A percentile compares a stretch with the other conserved stretches of the same genome.
These are phyloP conservation scores for Sugiyamaella smithiae DNA, from an alignment of 805 yeast genomes.

Conservation along the genomic window DNA sequence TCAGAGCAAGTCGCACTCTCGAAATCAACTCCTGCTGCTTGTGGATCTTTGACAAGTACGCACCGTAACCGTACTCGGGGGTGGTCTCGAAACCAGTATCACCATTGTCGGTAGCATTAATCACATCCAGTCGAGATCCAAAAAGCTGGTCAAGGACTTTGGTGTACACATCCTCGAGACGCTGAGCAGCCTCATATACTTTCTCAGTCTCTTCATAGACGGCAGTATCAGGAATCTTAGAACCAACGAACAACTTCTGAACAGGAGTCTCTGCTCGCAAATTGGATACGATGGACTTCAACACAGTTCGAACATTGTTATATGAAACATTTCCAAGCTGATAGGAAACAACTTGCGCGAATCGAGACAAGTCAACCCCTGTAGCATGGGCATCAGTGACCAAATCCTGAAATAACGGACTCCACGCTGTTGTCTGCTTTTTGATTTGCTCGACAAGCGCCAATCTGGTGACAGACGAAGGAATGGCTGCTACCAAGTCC, in stretches of 20 bases:
- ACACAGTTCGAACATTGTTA: constrained; percentile 40
- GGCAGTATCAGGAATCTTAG: constrained; percentile 26
- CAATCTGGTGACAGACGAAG: constrained; percentile 53
- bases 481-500: constrained; percentile 50
- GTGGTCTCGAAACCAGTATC: constrained; percentile 46
- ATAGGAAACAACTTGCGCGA: constrained; percentile 50
- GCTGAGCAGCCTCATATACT: constrained; percentile 48
- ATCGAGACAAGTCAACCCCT: constrained; percentile 16
- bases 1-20: constrained; percentile 44
- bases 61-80: constrained; percentile 89
- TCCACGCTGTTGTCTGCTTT: constrained; percentile 44
- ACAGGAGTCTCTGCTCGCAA: constrained; percentile 52
- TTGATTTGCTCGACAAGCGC: constrained; percentile 67
- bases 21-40: constrained; percentile 46
- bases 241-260: constrained; percentile 62
- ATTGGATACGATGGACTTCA: constrained; percentile 52
- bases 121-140: constrained; percentile 50
- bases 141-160: constrained; percentile 72
- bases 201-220: constrained; percentile 26
- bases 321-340: constrained; percentile 47
- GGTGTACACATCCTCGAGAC: constrained; percentile 71
- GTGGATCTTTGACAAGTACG: constrained; percentile 57
- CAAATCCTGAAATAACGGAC: constrained; percentile 74
- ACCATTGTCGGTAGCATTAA: constrained; percentile 53
- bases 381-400: constrained; percentile 49